Evolutionary conservation across 1,284 basidiomycete genomes (phyloP).

Genomic region (Puccinia polysora): DNA sequence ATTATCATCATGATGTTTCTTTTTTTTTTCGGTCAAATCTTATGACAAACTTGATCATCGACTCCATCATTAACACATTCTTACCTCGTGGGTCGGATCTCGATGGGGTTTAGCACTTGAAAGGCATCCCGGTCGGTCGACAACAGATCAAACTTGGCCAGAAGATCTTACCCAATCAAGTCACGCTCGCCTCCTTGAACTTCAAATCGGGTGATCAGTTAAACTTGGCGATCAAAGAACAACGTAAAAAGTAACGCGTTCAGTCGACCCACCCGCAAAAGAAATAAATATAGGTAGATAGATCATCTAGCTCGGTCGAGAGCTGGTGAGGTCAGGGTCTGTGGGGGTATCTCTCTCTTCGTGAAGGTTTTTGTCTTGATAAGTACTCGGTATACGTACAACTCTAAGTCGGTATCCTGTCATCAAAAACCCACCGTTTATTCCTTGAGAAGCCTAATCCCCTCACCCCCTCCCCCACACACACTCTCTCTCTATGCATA

Average conservation of each 20-base stretch:
- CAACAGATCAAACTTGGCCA: slow-evolving; percentile 25
- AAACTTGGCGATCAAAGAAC: slow-evolving; percentile 29
- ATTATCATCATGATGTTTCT: not conserved
- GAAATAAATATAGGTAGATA: no score
- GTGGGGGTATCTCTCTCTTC: no score
- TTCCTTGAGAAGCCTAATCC: no score
- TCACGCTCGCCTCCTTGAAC: slow-evolving; percentile 38
- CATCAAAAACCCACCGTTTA: no score
- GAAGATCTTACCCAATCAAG: slow-evolving; percentile 40
- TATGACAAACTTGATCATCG: not conserved
- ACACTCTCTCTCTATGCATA: no score
- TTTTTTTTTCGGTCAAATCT: not conserved
- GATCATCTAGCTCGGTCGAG: no score
- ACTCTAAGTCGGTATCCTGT: no score
- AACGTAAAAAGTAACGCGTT: slow-evolving; percentile 31
- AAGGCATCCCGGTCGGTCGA: slow-evolving; percentile 39
- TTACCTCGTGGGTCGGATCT: not conserved
- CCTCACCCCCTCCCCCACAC: no score
- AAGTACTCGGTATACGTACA: no score
- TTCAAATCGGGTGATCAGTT: slow-evolving; percentile 26
- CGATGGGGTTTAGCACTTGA: slow-evolving; percentile 30
- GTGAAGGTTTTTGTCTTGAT: no score
- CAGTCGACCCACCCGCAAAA: no score
- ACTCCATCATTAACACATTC: not conserved
- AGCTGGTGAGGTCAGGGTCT: no score